A percentile compares a stretch with the other conserved stretches of the same genome.
Evolutionary conservation across 805 yeast genomes (phyloP).

Genomic region (Candida sakaeoensis): DNA sequence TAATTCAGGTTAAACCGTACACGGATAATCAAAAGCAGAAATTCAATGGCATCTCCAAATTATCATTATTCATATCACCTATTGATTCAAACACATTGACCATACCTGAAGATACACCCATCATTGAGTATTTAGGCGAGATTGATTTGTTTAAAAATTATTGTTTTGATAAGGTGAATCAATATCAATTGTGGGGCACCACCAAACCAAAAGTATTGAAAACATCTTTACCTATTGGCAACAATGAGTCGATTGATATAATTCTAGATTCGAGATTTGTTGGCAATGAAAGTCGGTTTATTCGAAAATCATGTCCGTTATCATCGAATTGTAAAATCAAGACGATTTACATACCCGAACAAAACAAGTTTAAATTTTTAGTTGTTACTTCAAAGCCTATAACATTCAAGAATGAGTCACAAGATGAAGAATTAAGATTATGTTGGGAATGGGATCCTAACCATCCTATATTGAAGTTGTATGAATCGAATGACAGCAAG

Average conservation of each 20-base stretch:
- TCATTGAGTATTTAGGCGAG: constrained; percentile 71
- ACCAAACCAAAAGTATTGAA: constrained; percentile 43
- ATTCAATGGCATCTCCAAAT: constrained; percentile 65
- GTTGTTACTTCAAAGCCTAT: constrained; percentile 56
- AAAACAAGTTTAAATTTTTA: constrained; percentile 44
- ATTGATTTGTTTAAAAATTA: constrained; percentile 64
- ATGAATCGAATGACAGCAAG: constrained; percentile 29
- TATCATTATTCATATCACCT: constrained; percentile 52
- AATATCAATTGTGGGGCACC: constrained; percentile 71
- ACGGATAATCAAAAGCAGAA: constrained; percentile 56
- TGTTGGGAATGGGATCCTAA: constrained; percentile 86
- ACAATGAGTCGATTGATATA: constrained; percentile 34
- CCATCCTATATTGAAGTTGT: constrained; percentile 67
- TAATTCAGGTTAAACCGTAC: constrained; percentile 51
- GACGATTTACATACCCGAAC: constrained; percentile 43
- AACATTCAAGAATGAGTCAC: constrained; percentile 23
- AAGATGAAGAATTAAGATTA: constrained; percentile 70
- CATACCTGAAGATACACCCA: constrained; percentile 45
- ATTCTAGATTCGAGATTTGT: constrained; percentile 74
- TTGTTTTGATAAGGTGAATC: constrained; percentile 63
- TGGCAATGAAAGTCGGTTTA: constrained; percentile 73
- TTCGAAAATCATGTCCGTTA: constrained; percentile 62
- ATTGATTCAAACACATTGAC: constrained; percentile 11
- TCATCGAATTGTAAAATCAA: constrained; percentile 68
- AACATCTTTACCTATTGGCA: constrained; percentile 13